Evolutionary conservation across 179 eudicot genomes (phyloP).

Genomic region (Nepenthes alata): DNA sequence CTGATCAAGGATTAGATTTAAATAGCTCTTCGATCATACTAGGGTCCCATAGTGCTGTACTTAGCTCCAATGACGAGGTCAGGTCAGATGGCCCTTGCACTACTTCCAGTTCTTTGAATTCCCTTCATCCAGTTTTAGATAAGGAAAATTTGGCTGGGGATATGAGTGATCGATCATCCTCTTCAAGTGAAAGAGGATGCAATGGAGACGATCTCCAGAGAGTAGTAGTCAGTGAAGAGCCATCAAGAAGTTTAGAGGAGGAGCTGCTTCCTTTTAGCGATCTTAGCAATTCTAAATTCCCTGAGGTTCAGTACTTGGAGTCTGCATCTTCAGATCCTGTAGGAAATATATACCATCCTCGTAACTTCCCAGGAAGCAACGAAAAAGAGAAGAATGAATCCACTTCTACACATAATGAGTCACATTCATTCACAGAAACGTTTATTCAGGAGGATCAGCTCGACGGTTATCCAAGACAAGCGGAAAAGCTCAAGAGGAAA

Average conservation of each 20-base stretch:
- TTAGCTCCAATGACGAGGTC: background rate
- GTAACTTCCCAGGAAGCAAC: conserved; percentile 13
- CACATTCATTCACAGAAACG: conserved; percentile 14
- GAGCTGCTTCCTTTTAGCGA: conserved; percentile 59
- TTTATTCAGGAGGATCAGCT: conserved; percentile 15
- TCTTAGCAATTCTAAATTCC: conserved; percentile 27
- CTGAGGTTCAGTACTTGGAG: conserved; percentile 10
- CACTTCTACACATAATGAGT: conserved; percentile 3
- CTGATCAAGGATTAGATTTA: background rate
- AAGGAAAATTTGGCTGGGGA: conserved; percentile 8
- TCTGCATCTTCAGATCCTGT: conserved; percentile 12
- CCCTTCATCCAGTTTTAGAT: conserved; percentile 6
- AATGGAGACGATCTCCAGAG: conserved; percentile 4
- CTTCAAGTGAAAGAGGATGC: conserved; percentile 5
- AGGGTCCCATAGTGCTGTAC: background rate
- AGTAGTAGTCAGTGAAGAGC: conserved; percentile 1
- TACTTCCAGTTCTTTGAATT: conserved; percentile 11
- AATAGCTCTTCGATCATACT: background rate
- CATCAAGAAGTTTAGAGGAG: conserved; percentile 29
- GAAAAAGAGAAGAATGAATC: conserved; percentile 23
- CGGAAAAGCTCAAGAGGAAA: conserved; percentile 12
- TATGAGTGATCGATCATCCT: conserved; percentile 5
- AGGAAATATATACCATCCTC: conserved; percentile 13
- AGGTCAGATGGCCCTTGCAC: conserved; percentile 13
- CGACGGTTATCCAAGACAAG: conserved; percentile 15